Evolutionary conservation across 352 stramenopile species (phyloP), one percentile per base, ranked within the genome.

Genomic region (Globisporangium nagaii): DNA sequence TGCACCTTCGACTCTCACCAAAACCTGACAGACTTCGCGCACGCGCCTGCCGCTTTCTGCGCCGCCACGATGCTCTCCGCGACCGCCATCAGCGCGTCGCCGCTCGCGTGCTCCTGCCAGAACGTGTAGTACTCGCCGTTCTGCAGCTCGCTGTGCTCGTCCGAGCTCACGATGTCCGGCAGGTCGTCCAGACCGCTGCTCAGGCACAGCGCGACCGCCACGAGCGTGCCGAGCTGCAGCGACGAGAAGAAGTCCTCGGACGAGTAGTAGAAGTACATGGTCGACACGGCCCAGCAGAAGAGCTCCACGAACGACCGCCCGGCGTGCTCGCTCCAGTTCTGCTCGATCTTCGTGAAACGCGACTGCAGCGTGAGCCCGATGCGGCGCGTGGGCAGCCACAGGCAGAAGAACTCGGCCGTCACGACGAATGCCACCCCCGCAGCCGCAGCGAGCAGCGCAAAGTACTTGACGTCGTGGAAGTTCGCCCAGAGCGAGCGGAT

Each of bases 311-410:
- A 50, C 17, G 79, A 90, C 3, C 82, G 79, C 20, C 62, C 4
- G 0, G 40, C 53, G 35, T 89, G 68, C 1, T 82, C 60, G n/a
- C 65, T 45, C 82, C 82, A 93, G 60, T 90, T 89, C 27, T 68
- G 48, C 22, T 30, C 40, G 17, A 85, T 68, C 32, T 76, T 62
- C 2, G 79, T 90, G 56, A 86, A 90, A 20, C 79, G 75, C 27
- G 75, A 88, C 63, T 93, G 82, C 30, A 90, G 57, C 44, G 76
- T 93, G 31, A 90, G 56, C 4, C 82, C 79, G 22, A 88, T 56
- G 30, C 74, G 79, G 42, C 82, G 74, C 4, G 82, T 90, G 0
- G 82, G 82, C 31, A 90, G 62, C 83, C 78, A 93, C 1, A 93
- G 70, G 30, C 78, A 90, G 55, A 73, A 90, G 40, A 90, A 85